These are phyloP conservation scores for Chaetomiaceae sp. DNA, from an alignment of 2,329 filamentous ascomycete genomes.

Conservation along the genomic window DNA sequence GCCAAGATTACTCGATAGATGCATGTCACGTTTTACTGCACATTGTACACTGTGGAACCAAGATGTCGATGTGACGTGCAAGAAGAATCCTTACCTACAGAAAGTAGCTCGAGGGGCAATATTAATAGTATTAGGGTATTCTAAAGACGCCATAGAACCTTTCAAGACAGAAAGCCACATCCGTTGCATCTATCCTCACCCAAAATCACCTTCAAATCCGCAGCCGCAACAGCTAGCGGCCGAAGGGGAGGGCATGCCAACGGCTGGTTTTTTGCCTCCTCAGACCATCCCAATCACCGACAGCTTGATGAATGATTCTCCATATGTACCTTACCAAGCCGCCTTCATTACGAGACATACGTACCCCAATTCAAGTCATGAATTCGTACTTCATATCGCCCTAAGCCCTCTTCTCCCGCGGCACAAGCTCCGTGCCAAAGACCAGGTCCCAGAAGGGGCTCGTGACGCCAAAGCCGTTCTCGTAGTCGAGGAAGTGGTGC, in stretches of 20 bases:
- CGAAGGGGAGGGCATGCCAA: no score
- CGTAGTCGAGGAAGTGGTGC: conserved; percentile 96
- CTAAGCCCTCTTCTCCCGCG: conserved; percentile 30
- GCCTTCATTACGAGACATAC: conserved; percentile 20
- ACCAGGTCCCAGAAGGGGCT: conserved; percentile 92
- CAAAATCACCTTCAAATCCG: neutral
- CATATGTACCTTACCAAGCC: conserved; percentile 4
- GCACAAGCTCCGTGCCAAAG: conserved; percentile 76
- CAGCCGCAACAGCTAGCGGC: neutral
- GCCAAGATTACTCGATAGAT: no score
- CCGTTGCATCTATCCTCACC: neutral
- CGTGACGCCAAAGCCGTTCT: conserved; percentile 95
- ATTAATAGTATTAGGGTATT: conserved; percentile 9
- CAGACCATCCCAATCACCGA: neutral
- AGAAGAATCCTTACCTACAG: no score
- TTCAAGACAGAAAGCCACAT: neutral
- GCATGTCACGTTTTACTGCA: no score
- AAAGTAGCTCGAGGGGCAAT: no score
- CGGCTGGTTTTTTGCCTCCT: no score
- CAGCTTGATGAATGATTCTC: neutral
- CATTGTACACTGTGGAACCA: no score
- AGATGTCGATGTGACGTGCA: no score
- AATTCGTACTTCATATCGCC: conserved; percentile 5
- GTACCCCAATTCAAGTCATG: conserved; percentile 28
- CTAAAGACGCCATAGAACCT: no score